Percentiles rank a stretch among this genome's conserved stretches.
Evolutionary conservation across 371 early-diverging fungal genomes (phyloP).

Genomic region (Dinochytrium kinnereticum): DNA sequence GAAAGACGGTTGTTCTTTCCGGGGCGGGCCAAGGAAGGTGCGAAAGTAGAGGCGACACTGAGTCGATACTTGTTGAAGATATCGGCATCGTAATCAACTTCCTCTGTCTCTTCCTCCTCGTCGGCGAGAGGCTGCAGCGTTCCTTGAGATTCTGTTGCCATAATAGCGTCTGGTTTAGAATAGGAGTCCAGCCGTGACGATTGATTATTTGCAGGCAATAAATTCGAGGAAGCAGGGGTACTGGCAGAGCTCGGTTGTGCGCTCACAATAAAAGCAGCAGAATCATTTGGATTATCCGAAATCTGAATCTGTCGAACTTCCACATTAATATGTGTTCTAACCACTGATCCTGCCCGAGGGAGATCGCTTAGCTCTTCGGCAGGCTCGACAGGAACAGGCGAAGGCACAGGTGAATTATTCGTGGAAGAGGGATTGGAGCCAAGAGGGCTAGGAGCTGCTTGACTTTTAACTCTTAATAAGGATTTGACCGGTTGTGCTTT

Average conservation of each 20-base stretch:
- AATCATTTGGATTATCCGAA: neutral
- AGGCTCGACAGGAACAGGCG: neutral
- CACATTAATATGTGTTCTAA: neutral
- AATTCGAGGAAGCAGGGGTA: neutral
- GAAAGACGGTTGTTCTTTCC: neutral
- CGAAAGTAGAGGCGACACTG: neutral
- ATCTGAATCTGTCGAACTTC: neutral
- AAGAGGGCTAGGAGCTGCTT: neutral
- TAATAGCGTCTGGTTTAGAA: neutral
- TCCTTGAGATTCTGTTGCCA: neutral
- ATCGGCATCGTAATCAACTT: neutral
- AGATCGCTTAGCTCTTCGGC: neutral
- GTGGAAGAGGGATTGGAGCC: neutral
- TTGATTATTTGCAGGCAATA: neutral
- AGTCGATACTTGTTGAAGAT: slow-evolving; percentile 11
- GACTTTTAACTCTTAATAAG: neutral
- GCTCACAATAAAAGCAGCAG: neutral
- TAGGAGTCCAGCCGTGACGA: neutral
- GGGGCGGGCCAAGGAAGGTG: neutral
- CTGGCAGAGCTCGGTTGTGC: neutral
- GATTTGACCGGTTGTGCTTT: slow-evolving; percentile 1
- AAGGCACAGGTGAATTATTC: neutral
- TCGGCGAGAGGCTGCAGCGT: neutral
- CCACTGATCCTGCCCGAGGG: neutral
- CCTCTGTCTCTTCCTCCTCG: neutral